These are phyloP conservation scores for Leccinum solheimii DNA, from an alignment of 1,284 basidiomycete genomes.

Conservation along the genomic window DNA sequence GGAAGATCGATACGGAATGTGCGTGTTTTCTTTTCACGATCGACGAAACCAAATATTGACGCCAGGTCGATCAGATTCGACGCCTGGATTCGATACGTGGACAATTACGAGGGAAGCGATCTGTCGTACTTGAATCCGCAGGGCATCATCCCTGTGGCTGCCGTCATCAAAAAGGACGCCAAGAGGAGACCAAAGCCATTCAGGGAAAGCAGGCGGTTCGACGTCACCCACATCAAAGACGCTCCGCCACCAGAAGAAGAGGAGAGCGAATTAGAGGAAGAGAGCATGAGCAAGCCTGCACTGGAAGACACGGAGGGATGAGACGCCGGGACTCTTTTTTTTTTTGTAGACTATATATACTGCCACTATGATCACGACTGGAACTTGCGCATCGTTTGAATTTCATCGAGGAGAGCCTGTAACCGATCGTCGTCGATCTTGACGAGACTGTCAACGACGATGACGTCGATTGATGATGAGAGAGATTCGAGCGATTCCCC, in stretches of 20 bases:
- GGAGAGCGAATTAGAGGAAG: slow-evolving; percentile 60
- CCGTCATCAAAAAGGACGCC: too few relatives aligned
- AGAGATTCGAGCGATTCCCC: background rate
- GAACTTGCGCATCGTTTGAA: slow-evolving; percentile 88
- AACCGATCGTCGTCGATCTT: slow-evolving; percentile 86
- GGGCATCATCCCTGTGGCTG: too few relatives aligned
- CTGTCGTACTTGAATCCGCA: too few relatives aligned
- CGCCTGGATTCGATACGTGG: too few relatives aligned
- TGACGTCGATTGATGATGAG: background rate
- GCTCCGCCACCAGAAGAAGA: slow-evolving; percentile 45
- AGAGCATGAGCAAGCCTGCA: slow-evolving; percentile 50
- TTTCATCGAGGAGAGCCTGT: slow-evolving; percentile 80
- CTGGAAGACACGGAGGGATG: slow-evolving; percentile 68
- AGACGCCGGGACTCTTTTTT: background rate
- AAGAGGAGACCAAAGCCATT: too few relatives aligned
- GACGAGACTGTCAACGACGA: slow-evolving; percentile 50
- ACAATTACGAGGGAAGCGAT: too few relatives aligned
- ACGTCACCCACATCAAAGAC: slow-evolving; percentile 56
- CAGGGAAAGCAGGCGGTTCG: slow-evolving; percentile 61
- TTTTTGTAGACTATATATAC: slow-evolving; percentile 4
- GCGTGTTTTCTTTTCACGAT: slow-evolving; percentile 35
- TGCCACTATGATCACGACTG: slow-evolving; percentile 51
- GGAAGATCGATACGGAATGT: slow-evolving; percentile 82
- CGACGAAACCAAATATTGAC: too few relatives aligned
- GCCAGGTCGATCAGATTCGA: too few relatives aligned